Conservation (phyloP, 306 rosid species). For the Phaseolus lunatus region DNA sequence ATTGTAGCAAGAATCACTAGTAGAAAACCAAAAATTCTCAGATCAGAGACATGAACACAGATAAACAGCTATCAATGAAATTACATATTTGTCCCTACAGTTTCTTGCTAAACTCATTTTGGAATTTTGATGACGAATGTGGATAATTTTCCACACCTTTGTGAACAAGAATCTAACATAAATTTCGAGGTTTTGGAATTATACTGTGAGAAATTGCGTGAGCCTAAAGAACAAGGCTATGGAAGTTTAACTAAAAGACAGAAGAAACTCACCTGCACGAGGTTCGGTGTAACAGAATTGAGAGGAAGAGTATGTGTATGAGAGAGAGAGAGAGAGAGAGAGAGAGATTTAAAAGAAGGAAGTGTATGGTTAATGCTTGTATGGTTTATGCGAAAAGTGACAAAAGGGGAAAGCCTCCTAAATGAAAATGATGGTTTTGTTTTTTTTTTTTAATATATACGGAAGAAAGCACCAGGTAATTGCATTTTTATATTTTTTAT, state of each 20-base stretch:
- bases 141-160: not conserved
- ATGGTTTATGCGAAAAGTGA: not conserved
- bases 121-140: not conserved
- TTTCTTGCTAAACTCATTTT: not conserved
- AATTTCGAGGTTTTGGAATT: not conserved
- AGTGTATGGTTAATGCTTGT: not conserved
- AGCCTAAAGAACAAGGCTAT: too few relatives aligned
- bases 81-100: not conserved
- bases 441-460: not conserved
- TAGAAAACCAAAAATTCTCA: not conserved
- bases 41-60: not conserved
- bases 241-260: not conserved
- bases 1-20: not conserved
- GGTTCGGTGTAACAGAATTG: not conserved
- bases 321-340: not conserved
- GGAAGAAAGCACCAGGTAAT: not conserved
- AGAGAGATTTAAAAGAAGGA: not conserved
- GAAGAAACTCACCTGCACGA: constrained; percentile 16
- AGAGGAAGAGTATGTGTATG: not conserved
- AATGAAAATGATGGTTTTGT: not conserved
- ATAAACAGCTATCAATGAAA: not conserved
- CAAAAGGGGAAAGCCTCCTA: constrained; percentile 11
- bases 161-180: not conserved
- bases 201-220: not conserved
- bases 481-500: too few relatives aligned